These are phyloP conservation scores for Ophiostoma himal-ulmi DNA, from an alignment of 2,329 filamentous ascomycete species.

Conservation along the genomic window DNA sequence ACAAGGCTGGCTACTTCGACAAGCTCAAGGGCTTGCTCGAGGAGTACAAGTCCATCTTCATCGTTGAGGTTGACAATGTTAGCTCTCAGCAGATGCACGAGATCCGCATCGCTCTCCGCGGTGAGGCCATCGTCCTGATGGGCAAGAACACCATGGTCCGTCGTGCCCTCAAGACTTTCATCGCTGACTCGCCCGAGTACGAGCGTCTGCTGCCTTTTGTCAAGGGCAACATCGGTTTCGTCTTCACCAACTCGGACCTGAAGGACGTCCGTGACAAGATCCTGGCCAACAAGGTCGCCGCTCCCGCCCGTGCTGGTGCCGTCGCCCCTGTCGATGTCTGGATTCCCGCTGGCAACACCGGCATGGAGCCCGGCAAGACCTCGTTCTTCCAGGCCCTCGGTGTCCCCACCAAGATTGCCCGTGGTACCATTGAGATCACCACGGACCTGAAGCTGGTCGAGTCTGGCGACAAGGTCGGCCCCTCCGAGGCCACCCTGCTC, in stretches of 20 bases:
- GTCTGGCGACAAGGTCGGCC: constrained; percentile 87
- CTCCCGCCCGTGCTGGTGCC: constrained; percentile 96
- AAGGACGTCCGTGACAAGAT: constrained; percentile 92
- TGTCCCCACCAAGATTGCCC: constrained; percentile 99
- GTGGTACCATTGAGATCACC: constrained; percentile 99
- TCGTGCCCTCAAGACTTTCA: constrained; percentile 93
- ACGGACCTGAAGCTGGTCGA: constrained; percentile 96
- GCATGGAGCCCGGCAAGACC: constrained; percentile 99
- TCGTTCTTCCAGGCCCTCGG: constrained; percentile 99
- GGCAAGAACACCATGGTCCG: constrained; percentile 99
- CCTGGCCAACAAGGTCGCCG: constrained; percentile 92
- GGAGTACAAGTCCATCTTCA: constrained; percentile 96
- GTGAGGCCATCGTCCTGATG: constrained; percentile 93
- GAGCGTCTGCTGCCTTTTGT: constrained; percentile 94
- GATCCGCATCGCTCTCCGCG: constrained; percentile 88
- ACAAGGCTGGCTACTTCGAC: constrained; percentile 97
- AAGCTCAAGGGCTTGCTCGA: constrained; percentile 98
- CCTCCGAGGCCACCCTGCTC: constrained; percentile 95
- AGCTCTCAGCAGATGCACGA: constrained; percentile 99
- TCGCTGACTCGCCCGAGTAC: constrained; percentile 88
- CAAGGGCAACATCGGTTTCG: constrained; percentile 97
- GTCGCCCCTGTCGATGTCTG: constrained; percentile 89
- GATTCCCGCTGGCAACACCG: constrained; percentile 96
- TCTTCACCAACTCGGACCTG: constrained; percentile 97
- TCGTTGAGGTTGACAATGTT: constrained; percentile 98